Percentiles rank a stretch among this genome's conserved stretches.
Evolutionary conservation across 768 basidiomycete species (phyloP).

Genomic region (Auriculariales sp.): DNA sequence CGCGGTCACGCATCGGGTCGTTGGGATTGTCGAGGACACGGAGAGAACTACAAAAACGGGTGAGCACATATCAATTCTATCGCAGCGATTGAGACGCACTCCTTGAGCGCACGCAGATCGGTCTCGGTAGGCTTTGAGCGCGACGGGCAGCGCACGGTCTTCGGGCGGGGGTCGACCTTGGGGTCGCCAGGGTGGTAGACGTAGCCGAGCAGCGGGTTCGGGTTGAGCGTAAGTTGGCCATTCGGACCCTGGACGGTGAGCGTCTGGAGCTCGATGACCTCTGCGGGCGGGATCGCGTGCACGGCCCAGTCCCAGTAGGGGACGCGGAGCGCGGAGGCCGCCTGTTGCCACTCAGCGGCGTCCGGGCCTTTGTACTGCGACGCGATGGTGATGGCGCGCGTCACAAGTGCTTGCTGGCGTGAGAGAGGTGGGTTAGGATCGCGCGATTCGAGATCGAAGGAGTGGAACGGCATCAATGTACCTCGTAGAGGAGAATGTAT

Average conservation of each 20-base stretch:
- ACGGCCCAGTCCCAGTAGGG: slow-evolving; percentile 42
- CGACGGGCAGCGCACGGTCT: neutral
- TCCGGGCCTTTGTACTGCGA: neutral
- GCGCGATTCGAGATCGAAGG: no score
- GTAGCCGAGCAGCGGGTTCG: slow-evolving; percentile 23
- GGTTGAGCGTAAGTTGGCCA: slow-evolving; percentile 14
- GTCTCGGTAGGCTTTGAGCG: neutral
- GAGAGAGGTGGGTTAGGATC: neutral
- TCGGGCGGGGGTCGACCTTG: slow-evolving; percentile 1
- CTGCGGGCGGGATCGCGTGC: slow-evolving; percentile 22
- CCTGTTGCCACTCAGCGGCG: slow-evolving; percentile 16
- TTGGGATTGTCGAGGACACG: neutral
- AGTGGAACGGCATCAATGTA: slow-evolving; percentile 10
- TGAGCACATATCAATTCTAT: neutral
- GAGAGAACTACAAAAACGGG: neutral
- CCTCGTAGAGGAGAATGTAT: slow-evolving; percentile 36
- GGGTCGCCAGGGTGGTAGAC: slow-evolving; percentile 18
- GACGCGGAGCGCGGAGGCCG: slow-evolving; percentile 22
- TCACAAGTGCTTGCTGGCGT: neutral
- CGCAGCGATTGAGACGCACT: neutral
- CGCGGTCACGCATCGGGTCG: slow-evolving; percentile 11
- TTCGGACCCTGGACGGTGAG: slow-evolving; percentile 21
- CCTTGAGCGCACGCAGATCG: neutral
- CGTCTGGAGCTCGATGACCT: slow-evolving; percentile 21
- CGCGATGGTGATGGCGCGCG: neutral